Evolutionary conservation across 345 rosid species (phyloP), one percentile per base, ranked within the genome.

Genomic region (Citrus mangshanensis): DNA sequence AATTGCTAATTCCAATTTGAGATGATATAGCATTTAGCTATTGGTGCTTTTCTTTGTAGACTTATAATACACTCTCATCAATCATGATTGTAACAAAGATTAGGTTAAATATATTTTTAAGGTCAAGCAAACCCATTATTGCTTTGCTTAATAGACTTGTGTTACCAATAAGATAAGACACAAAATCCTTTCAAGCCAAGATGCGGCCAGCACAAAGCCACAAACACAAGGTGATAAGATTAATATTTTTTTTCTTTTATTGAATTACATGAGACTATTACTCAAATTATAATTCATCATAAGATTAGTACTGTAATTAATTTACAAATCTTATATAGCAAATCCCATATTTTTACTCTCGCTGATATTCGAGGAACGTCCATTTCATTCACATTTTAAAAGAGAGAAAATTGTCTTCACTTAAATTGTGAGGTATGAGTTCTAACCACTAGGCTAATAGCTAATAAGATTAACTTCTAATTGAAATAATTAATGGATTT

Each of bases 121-220:
- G 58, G 28, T 51, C 58, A 37, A 25, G 28, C 51, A 64, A 25
- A n/a, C 18, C 22, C 30, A 73, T 25, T 19, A 71, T 63, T 74
- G 70, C 70, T 56, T 79, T 27, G 80, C 77, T 79, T 79, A 77
- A 68, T 73, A 28, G 74, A 58, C 12, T 64, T 66, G 2, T 6
- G 58, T 73, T 46, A 77, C 46, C 76, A 40, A 16, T 19, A 63
- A 4, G 38, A 35, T 61, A 71, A 77, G 78, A 27, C 68, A 46
- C 2, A 60, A 51, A 51, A 74, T 68, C 77, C 84, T 78, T 80
- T 34, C 1, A 81, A 84, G 84, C 79, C 81, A 84, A 79, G 81
- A 51, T 80, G 80, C 77, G 78, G 73, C 21, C 63, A 16, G 10
- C 21, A 10, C 30, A 40, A 21, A 4, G 3, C 19, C 21, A 51